These are phyloP conservation scores for Paecilomyces fulvus DNA, from an alignment of 2,329 filamentous ascomycete species.

Conservation along the genomic window DNA sequence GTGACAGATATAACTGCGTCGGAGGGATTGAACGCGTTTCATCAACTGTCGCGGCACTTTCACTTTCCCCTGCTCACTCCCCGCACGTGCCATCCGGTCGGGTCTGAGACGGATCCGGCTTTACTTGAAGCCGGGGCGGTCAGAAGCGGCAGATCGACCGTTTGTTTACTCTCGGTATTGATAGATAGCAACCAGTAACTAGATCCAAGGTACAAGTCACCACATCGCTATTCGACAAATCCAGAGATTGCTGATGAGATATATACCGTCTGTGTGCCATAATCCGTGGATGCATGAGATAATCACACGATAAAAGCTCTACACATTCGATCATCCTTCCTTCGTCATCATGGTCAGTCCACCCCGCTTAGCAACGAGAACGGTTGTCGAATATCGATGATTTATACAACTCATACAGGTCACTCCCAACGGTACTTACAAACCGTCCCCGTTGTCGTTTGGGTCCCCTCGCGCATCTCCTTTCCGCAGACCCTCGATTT, in stretches of 20 bases:
- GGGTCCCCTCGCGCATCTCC: conserved; percentile 62
- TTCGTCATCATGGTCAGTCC: conserved; percentile 13
- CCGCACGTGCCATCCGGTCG: conserved; percentile 9
- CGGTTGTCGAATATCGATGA: background rate
- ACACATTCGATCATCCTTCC: background rate
- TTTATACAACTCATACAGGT: conserved; percentile 15
- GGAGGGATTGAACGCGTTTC: background rate
- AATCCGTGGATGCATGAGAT: background rate
- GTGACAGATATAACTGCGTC: background rate
- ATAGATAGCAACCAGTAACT: background rate
- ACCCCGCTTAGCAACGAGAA: background rate
- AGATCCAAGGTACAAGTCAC: background rate
- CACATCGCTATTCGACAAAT: background rate
- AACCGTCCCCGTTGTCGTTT: conserved; percentile 64
- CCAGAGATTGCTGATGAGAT: background rate
- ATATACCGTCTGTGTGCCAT: background rate
- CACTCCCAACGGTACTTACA: conserved; percentile 54
- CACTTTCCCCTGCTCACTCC: background rate
- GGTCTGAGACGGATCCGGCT: background rate
- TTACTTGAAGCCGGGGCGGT: background rate
- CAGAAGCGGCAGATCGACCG: background rate
- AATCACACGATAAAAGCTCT: background rate
- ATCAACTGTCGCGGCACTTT: background rate
- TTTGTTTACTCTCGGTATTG: conserved; percentile 10
- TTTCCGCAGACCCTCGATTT: conserved; percentile 57